phyloP scores from a whole-genome alignment of 129 eudicot species.

The Pittosporum tobira region DNA sequence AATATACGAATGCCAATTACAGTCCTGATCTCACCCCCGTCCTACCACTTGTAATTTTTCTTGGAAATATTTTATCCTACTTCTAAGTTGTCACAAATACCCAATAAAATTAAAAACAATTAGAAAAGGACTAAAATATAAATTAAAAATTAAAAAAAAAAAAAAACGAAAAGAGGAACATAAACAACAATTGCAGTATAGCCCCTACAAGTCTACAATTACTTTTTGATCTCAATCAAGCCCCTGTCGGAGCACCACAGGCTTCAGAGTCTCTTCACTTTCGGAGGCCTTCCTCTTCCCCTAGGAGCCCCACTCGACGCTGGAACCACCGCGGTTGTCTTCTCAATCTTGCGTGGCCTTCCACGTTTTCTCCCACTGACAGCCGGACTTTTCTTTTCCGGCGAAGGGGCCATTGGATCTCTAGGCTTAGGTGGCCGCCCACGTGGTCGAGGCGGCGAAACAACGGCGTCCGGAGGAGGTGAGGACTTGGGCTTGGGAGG shows the following conservation, averaged over 20 bases:
- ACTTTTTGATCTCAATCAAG: slow-evolving; percentile 1
- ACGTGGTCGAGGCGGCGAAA: slow-evolving; percentile 38
- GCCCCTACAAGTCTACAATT: slow-evolving; percentile 11
- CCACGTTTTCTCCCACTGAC: slow-evolving; percentile 57
- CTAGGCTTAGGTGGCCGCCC: slow-evolving; percentile 60
- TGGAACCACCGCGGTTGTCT: background rate
- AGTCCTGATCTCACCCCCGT: background rate
- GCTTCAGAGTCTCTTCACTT: no score
- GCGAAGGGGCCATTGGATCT: slow-evolving; percentile 16
- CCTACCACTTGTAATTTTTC: background rate
- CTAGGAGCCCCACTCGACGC: slow-evolving; percentile 23
- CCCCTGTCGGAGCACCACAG: background rate
- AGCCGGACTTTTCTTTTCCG: slow-evolving; percentile 10
- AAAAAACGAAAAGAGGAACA: background rate
- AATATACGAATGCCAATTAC: slow-evolving; percentile 1
- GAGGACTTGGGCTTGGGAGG: slow-evolving; percentile 58
- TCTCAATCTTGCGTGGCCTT: slow-evolving; percentile 43
- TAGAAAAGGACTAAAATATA: background rate
- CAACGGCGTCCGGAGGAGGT: slow-evolving; percentile 16
- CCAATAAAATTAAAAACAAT: background rate
- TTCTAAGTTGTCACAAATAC: background rate
- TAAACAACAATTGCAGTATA: slow-evolving; percentile 14
- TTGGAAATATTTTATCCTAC: no score
- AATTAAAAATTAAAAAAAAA: background rate
- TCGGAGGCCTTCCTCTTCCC: slow-evolving; percentile 46